Evolutionary conservation across 805 yeast genomes (phyloP), one percentile per base, ranked within the genome.

Genomic region (Debaryomyces prosopidis): DNA sequence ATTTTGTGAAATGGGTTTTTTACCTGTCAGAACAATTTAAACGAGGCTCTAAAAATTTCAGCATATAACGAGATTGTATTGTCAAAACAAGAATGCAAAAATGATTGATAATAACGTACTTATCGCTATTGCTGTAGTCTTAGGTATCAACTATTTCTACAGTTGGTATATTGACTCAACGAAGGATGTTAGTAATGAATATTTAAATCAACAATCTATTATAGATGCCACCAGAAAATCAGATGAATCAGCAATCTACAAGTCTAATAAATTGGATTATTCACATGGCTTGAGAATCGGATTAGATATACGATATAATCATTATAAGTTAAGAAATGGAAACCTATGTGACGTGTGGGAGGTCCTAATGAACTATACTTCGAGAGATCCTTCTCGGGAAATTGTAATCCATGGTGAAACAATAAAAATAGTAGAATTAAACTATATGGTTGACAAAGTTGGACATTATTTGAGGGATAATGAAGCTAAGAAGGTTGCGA

Each of bases 271-370:
- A 52, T 80, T 87, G 27, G 94, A 91, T 17, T 82, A 80, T 58
- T 87, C 89, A 4, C 60, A 79, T 47, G 85, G 87, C 0, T 70
- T 90, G 45, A 73, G 84, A 17, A 77, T 87, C 2, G 95, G 95
- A 0, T 65, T 87, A 44, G 80, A 81, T 38, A 76, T 90, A 18
- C 75, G 88, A 36, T 73, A 72, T 47, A 72, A 77, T 19, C 82
- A 80, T 30, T 86, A 84, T 60, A 79, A 77, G 50, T 59, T 85
- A 17, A 72, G 96, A 53, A 85, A 87, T 60, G 96, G 96, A 3
- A 83, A 80, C 52, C 60, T 89, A 46, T 76, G 79, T 49, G 96
- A 89, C 66, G 59, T 88, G 3, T 88, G 94, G 91, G 78, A 73
- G 43, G 65, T 82, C 11, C 74, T 77, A 9, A 42, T 64, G 43